phyloP scores from a whole-genome alignment of 129 eudicot genomes.

The Smallanthus sonchifolius region DNA sequence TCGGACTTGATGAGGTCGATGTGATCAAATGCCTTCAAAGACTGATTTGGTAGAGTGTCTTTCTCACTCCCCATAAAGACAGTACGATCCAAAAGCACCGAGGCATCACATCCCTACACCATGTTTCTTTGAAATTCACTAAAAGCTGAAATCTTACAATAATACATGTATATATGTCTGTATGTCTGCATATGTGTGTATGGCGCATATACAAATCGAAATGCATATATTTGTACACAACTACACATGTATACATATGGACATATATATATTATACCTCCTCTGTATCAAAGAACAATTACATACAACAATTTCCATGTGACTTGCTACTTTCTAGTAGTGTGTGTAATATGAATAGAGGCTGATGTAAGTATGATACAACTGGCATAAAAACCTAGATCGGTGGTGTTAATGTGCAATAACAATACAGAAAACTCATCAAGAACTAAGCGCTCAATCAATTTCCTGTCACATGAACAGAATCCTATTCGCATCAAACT shows the following conservation, averaged over 20 bases:
- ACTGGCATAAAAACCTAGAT: conserved; percentile 4
- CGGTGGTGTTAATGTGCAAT: neutral
- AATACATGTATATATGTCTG: neutral
- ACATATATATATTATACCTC: neutral
- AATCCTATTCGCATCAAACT: conserved; percentile 3
- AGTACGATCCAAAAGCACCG: conserved; percentile 62
- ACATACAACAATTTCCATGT: neutral
- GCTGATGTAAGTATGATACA: neutral
- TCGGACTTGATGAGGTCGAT: conserved; percentile 53
- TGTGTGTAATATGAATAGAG: neutral
- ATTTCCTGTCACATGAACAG: neutral
- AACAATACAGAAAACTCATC: neutral
- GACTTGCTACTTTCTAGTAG: neutral
- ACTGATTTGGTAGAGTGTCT: conserved; percentile 54
- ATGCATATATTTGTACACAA: neutral
- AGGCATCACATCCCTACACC: conserved; percentile 81
- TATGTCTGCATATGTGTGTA: neutral
- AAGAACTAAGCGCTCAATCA: neutral
- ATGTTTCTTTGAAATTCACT: neutral
- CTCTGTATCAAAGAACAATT: neutral
- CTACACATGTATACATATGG: neutral
- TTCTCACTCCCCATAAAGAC: conserved; percentile 57
- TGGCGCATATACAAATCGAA: neutral
- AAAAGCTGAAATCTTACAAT: neutral
- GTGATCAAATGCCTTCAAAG: conserved; percentile 55